A percentile compares a stretch with the other conserved stretches of the same genome.
These are phyloP conservation scores for Graphilbum sp. DNA, from an alignment of 2,329 filamentous ascomycete genomes.

Conservation along the genomic window DNA sequence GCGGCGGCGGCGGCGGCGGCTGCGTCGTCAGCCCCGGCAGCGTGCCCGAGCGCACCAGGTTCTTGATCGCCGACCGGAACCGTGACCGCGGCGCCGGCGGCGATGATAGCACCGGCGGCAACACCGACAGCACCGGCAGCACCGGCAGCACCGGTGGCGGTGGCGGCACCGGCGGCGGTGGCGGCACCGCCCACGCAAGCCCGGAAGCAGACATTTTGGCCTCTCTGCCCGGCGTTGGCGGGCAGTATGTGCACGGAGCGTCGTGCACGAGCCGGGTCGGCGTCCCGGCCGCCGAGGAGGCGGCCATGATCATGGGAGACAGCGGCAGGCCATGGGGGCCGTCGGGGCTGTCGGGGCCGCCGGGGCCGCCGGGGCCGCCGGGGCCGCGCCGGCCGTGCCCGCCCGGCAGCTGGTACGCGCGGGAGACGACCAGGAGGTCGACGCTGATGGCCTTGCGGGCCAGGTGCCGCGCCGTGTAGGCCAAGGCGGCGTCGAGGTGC, in stretches of 20 bases:
- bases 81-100: constrained; percentile 6
- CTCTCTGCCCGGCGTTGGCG: no score
- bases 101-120: constrained; percentile 2
- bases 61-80: constrained; percentile 19
- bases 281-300: background rate
- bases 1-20: background rate
- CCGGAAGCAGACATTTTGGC: no score
- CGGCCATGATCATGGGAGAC: no score
- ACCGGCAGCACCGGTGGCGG: background rate
- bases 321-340: constrained; percentile 10
- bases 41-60: constrained; percentile 23
- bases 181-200: constrained; percentile 8
- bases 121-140: background rate
- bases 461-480: constrained; percentile 39
- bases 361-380: constrained; percentile 12
- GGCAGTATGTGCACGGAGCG: background rate
- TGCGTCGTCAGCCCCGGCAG: constrained; percentile 12
- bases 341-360: constrained; percentile 11
- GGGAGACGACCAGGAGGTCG: constrained; percentile 39
- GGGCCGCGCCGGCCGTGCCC: constrained; percentile 14
- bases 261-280: background rate
- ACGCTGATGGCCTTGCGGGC: constrained; percentile 38
- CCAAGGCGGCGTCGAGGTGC: constrained; percentile 36
- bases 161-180: constrained; percentile 6
- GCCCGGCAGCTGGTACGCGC: constrained; percentile 36